phyloP scores from a whole-genome alignment of 768 basidiomycete species.

The Lyophyllum decastes region DNA sequence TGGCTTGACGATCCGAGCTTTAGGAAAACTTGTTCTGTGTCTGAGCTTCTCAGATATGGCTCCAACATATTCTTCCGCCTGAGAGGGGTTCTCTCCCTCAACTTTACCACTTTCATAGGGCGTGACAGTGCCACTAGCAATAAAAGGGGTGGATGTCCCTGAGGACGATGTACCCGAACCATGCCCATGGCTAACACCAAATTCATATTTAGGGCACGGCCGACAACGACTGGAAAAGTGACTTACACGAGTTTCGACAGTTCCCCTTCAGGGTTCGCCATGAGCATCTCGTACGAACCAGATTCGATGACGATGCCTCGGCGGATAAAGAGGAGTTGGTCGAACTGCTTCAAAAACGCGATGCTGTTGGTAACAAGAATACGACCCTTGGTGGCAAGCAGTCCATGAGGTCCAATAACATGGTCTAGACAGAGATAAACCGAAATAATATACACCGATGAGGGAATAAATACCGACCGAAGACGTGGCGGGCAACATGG shows the following conservation, averaged over 20 bases:
- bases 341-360: slow-evolving; percentile 78
- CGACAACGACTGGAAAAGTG: not conserved
- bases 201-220: not conserved
- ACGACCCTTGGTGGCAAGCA: slow-evolving; percentile 82
- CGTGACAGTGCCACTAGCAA: slow-evolving; percentile 35
- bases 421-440: slow-evolving; percentile 49
- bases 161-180: slow-evolving; percentile 44
- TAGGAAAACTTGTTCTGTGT: slow-evolving; percentile 58
- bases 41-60: slow-evolving; percentile 55
- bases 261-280: slow-evolving; percentile 62
- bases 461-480: slow-evolving; percentile 46
- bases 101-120: slow-evolving; percentile 26
- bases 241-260: slow-evolving; percentile 76
- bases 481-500: slow-evolving; percentile 87
- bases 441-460: not conserved
- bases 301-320: slow-evolving; percentile 81
- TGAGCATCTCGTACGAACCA: slow-evolving; percentile 63
- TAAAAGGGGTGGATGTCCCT: slow-evolving; percentile 53
- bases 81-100: slow-evolving; percentile 22
- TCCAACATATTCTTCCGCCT: slow-evolving; percentile 25
- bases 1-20: slow-evolving; percentile 49
- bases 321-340: slow-evolving; percentile 73
- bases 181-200: slow-evolving; percentile 35
- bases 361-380: slow-evolving; percentile 87
- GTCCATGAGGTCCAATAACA: slow-evolving; percentile 83